Evolutionary conservation across 768 basidiomycete genomes (phyloP).

Genomic region (Lactifluus piperatus): DNA sequence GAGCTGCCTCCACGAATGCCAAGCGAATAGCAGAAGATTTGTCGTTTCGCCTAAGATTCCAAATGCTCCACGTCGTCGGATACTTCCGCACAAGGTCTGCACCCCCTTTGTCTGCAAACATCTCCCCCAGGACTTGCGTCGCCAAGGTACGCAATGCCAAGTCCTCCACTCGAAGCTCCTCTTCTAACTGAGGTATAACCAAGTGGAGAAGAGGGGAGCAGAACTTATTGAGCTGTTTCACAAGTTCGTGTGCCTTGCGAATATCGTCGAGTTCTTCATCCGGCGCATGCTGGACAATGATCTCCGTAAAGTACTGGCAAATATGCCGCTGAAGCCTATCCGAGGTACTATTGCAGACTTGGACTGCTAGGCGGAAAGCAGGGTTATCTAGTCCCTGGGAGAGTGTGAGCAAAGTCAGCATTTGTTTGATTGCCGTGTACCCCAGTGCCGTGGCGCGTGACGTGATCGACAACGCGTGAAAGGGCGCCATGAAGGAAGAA

Average conservation of each 20-base stretch:
- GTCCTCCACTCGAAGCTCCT: slow-evolving; percentile 76
- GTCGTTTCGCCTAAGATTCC: slow-evolving; percentile 76
- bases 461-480: not conserved
- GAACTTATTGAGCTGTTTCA: slow-evolving; percentile 70
- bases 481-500: not conserved
- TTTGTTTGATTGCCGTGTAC: not conserved
- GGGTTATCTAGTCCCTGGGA: slow-evolving; percentile 60
- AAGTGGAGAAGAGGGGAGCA: slow-evolving; percentile 79
- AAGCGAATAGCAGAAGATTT: slow-evolving; percentile 61
- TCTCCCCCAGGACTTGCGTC: slow-evolving; percentile 81
- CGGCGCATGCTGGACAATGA: slow-evolving; percentile 52
- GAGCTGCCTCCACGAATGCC: slow-evolving; percentile 66
- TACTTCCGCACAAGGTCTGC: slow-evolving; percentile 72
- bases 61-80: slow-evolving; percentile 76
- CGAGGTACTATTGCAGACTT: slow-evolving; percentile 74
- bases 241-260: slow-evolving; percentile 71
- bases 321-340: slow-evolving; percentile 87
- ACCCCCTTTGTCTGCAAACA: slow-evolving; percentile 76
- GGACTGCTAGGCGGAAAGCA: slow-evolving; percentile 72
- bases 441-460: not conserved
- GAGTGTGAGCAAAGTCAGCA: slow-evolving; percentile 3
- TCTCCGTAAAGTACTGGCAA: slow-evolving; percentile 88
- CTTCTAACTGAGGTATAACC: slow-evolving; percentile 89
- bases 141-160: slow-evolving; percentile 63
- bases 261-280: slow-evolving; percentile 65